phyloP scores from a whole-genome alignment of 2,329 filamentous ascomycete genomes.

The Cladosporium halotolerans region DNA sequence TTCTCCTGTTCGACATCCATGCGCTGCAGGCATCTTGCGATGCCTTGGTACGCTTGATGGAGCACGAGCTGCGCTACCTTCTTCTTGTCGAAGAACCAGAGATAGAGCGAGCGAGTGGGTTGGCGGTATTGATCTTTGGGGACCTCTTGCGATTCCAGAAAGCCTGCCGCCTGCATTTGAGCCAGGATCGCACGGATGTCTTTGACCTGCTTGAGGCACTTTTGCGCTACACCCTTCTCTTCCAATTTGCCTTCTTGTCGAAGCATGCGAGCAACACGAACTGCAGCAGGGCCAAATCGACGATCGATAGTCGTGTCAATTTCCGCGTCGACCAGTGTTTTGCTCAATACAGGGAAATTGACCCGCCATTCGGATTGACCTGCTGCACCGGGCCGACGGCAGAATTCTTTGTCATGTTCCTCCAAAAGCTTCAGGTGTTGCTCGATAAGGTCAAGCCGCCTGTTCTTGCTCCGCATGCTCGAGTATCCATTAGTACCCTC shows the following conservation, averaged over 20 bases:
- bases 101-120: conserved; percentile 77
- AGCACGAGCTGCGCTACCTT: conserved; percentile 64
- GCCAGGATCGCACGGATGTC: conserved; percentile 81
- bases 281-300: conserved; percentile 66
- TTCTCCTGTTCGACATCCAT: conserved; percentile 68
- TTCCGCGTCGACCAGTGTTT: conserved; percentile 66
- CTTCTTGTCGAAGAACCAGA: conserved; percentile 84
- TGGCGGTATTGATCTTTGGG: conserved; percentile 78
- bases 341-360: conserved; percentile 68
- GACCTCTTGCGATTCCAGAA: conserved; percentile 89
- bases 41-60: conserved; percentile 80
- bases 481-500: conserved; percentile 16
- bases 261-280: conserved; percentile 80
- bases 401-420: conserved; percentile 62
- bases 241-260: conserved; percentile 87
- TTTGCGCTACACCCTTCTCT: conserved; percentile 76
- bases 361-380: conserved; percentile 71
- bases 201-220: conserved; percentile 76
- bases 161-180: conserved; percentile 76
- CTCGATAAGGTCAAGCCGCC: conserved; percentile 54
- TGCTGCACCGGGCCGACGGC: conserved; percentile 58
- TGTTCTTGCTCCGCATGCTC: conserved; percentile 15
- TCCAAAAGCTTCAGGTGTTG: conserved; percentile 68
- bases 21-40: conserved; percentile 78
- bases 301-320: conserved; percentile 76